Percentiles rank a stretch among this genome's conserved stretches.
Evolutionary conservation across 148 eudicot genomes (phyloP).

Genomic region (Rhododendron ovatum): DNA sequence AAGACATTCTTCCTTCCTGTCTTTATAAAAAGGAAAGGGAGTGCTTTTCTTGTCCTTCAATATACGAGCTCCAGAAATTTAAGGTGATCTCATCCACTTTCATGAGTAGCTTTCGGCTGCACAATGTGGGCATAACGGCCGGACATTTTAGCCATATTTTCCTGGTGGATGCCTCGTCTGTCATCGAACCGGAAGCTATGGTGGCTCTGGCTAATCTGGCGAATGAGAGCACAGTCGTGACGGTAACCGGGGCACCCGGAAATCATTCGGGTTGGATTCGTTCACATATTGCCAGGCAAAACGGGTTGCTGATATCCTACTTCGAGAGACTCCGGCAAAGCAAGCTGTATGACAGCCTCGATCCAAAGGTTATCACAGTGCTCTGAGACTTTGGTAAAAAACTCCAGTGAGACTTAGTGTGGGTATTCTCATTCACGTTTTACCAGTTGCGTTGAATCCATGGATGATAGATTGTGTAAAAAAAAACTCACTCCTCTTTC

Average conservation of each 20-base stretch:
- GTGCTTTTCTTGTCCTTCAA: conserved; percentile 20
- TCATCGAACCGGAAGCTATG: conserved; percentile 19
- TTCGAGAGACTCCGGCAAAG: conserved; percentile 21
- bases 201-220: conserved; percentile 23
- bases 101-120: conserved; percentile 23
- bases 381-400: not conserved
- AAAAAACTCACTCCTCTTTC: no score
- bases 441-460: no score
- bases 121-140: conserved; percentile 14
- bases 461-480: no score
- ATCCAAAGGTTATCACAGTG: conserved; percentile 1
- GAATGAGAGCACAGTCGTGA: conserved; percentile 13
- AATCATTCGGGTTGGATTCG: conserved; percentile 18
- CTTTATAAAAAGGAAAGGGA: not conserved
- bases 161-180: conserved; percentile 23
- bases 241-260: conserved; percentile 13
- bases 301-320: conserved; percentile 17
- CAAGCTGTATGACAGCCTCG: not conserved
- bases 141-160: conserved; percentile 27
- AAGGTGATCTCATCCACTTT: conserved; percentile 22
- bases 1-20: conserved; percentile 18
- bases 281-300: conserved; percentile 18
- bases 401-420: no score
- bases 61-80: conserved; percentile 9
- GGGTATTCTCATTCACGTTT: no score